phyloP scores from a whole-genome alignment of 1,139 yeast genomes.

The Suhomyces chickasaworum region DNA sequence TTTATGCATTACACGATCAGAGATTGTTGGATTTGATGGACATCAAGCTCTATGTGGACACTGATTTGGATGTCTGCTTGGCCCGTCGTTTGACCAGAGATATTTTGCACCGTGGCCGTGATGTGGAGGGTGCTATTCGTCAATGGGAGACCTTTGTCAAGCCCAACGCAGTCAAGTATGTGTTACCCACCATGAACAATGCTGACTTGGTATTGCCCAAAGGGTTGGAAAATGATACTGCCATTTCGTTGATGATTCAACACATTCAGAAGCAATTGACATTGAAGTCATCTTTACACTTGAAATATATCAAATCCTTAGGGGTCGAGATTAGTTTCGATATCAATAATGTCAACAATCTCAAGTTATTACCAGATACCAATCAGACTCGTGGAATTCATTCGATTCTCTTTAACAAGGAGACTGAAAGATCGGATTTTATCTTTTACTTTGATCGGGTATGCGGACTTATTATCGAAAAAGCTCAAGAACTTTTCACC shows the following conservation, averaged over 20 bases:
- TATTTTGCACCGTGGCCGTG: conserved; percentile 82
- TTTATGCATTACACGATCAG: conserved; percentile 76
- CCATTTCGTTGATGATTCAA: conserved; percentile 73
- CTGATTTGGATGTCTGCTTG: conserved; percentile 88
- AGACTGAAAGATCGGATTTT: conserved; percentile 70
- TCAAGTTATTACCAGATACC: conserved; percentile 51
- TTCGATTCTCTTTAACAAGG: conserved; percentile 61
- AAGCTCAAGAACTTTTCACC: conserved; percentile 56
- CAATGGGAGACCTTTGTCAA: conserved; percentile 93
- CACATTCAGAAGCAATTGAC: conserved; percentile 77
- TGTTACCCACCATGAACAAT: conserved; percentile 73
- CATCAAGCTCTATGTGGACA: conserved; percentile 86
- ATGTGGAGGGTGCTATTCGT: conserved; percentile 72
- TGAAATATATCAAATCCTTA: conserved; percentile 56
- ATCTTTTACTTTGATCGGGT: conserved; percentile 84
- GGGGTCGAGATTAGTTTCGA: conserved; percentile 44
- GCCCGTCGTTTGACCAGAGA: conserved; percentile 88
- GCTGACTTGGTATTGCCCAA: conserved; percentile 91
- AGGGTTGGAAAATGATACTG: conserved; percentile 80
- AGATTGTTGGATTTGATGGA: conserved; percentile 77
- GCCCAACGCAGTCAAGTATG: conserved; percentile 80
- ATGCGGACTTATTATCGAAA: conserved; percentile 66
- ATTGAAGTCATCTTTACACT: conserved; percentile 65
- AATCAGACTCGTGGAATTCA: conserved; percentile 75
- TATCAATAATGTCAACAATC: conserved; percentile 30